These are phyloP conservation scores for Colletotrichum higginsianum DNA, from an alignment of 2,329 filamentous ascomycete genomes.

Conservation along the genomic window DNA sequence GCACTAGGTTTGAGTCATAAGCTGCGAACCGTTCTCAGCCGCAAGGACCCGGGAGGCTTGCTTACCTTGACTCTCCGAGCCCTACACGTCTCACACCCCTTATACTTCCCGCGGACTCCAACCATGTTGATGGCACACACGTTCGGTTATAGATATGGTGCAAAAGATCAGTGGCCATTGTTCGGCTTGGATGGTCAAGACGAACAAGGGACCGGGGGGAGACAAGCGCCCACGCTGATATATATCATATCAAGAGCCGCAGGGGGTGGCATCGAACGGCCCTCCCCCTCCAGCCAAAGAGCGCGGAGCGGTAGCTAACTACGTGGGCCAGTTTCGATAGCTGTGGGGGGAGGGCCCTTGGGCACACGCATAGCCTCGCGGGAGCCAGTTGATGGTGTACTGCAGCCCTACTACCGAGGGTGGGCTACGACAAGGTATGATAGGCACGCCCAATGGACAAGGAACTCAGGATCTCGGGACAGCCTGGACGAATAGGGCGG, in stretches of 20 bases:
- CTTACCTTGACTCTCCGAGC: conserved; percentile 71
- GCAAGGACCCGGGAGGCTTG: conserved; percentile 3
- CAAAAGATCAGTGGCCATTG: conserved; percentile 13
- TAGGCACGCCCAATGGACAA: conserved; percentile 16
- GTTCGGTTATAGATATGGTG: not conserved
- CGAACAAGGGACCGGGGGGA: conserved; percentile 14
- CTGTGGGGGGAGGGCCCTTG: conserved; percentile 15
- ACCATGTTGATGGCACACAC: conserved; percentile 62
- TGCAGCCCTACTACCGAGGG: conserved; percentile 41
- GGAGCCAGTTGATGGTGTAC: conserved; percentile 36
- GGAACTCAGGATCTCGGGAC: conserved; percentile 25
- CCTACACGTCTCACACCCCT: conserved; percentile 75
- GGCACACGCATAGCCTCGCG: conserved; percentile 29
- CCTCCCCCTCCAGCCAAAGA: not conserved
- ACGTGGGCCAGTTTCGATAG: conserved; percentile 30
- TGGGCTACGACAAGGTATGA: conserved; percentile 28
- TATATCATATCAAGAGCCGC: conserved; percentile 21
- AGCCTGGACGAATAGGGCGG: conserved; percentile 29
- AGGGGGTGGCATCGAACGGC: conserved; percentile 21
- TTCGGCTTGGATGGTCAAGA: conserved; percentile 8
- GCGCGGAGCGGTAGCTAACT: conserved; percentile 31
- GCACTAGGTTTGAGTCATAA: conserved; percentile 59
- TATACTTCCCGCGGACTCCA: conserved; percentile 75
- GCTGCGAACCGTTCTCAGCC: conserved; percentile 25
- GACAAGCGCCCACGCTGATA: conserved; percentile 22